Evolutionary conservation across 768 basidiomycete genomes (phyloP).

Genomic region (Gymnopilus dilepis): DNA sequence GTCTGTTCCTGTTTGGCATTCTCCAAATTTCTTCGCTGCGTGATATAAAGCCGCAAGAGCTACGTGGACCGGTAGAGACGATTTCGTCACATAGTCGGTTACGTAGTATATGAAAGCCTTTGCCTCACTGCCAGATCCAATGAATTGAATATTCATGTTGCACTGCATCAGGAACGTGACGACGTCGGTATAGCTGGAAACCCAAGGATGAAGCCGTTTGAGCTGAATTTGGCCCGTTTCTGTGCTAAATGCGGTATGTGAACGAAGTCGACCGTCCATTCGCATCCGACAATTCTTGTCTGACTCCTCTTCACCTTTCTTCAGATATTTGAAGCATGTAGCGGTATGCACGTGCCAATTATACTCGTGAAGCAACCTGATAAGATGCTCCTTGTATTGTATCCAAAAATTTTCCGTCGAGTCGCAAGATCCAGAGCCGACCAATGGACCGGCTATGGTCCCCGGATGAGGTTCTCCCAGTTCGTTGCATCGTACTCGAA

Average conservation of each 20-base stretch:
- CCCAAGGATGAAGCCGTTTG: background rate
- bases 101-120: slow-evolving; percentile 1
- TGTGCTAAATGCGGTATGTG: background rate
- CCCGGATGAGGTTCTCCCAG: background rate
- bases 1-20: background rate
- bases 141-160: background rate
- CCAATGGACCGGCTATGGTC: background rate
- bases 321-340: background rate
- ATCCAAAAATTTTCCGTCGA: background rate
- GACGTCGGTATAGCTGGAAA: background rate
- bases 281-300: background rate
- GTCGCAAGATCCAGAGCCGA: background rate
- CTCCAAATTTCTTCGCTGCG: background rate
- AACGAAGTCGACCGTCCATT: background rate
- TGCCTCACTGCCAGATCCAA: background rate
- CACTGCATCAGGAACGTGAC: background rate
- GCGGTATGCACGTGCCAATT: background rate
- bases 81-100: background rate
- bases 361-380: background rate
- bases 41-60: background rate
- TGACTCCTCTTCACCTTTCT: background rate
- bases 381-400: background rate
- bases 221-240: background rate
- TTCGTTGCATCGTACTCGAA: background rate
- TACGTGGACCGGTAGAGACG: background rate